phyloP scores from a whole-genome alignment of 257 asterid species.

The Ehretia macrophylla region DNA sequence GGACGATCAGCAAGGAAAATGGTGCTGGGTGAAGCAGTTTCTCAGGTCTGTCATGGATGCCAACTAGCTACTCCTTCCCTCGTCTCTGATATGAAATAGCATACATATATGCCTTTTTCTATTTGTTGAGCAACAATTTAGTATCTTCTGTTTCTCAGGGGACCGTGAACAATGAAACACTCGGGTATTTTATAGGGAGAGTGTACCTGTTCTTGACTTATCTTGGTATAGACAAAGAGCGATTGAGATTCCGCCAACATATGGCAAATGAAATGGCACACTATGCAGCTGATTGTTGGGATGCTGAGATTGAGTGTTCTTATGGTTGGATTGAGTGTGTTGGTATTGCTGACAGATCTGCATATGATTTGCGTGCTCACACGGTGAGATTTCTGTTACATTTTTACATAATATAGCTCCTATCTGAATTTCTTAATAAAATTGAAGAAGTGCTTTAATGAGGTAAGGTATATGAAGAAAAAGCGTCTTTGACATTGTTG shows the following conservation, averaged over 20 bases:
- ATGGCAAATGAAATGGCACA: slow-evolving; percentile 90
- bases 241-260: slow-evolving; percentile 71
- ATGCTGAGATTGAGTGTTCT: slow-evolving; percentile 80
- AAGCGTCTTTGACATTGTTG: no score
- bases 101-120: no score
- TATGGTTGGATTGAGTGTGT: slow-evolving; percentile 88
- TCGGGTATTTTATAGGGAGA: slow-evolving; percentile 74
- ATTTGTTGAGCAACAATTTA: no score
- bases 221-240: slow-evolving; percentile 68
- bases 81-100: no score
- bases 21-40: slow-evolving; percentile 63
- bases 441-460: no score
- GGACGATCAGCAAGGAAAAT: slow-evolving; percentile 54
- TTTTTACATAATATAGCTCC: no score
- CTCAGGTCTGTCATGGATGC: slow-evolving; percentile 38
- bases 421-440: no score
- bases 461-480: no score
- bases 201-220: slow-evolving; percentile 63
- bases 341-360: slow-evolving; percentile 85
- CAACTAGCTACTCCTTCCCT: no score
- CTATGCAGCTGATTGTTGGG: slow-evolving; percentile 93
- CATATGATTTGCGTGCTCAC: slow-evolving; percentile 78
- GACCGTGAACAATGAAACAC: slow-evolving; percentile 71
- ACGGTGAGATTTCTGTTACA: slow-evolving; percentile 33
- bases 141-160: slow-evolving; percentile 32